phyloP scores from a whole-genome alignment of 202 grass and related monocot species.

The Dendrocalamus latiflorus region DNA sequence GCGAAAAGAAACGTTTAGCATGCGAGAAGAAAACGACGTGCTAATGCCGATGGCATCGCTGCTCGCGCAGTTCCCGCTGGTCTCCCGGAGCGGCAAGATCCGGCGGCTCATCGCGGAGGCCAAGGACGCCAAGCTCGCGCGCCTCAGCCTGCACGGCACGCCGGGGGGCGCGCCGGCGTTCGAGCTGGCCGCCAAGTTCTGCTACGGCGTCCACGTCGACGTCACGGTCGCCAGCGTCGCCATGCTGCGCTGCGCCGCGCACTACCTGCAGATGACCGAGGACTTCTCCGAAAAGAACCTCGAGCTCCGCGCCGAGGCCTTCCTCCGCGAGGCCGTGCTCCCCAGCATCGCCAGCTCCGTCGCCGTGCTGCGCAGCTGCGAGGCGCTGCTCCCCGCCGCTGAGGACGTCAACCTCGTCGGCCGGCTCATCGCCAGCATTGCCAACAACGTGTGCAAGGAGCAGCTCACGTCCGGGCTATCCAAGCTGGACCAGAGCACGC shows the following conservation, averaged over 20 bases:
- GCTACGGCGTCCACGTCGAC: slow-evolving; percentile 81
- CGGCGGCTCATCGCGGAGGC: slow-evolving; percentile 65
- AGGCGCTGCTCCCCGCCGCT: slow-evolving; percentile 60
- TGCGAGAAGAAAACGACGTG: background rate
- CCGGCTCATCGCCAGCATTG: slow-evolving; percentile 53
- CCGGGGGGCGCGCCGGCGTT: slow-evolving; percentile 70
- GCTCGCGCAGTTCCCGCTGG: slow-evolving; percentile 88
- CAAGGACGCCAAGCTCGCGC: slow-evolving; percentile 72
- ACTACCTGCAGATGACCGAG: slow-evolving; percentile 92
- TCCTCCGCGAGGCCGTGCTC: slow-evolving; percentile 65
- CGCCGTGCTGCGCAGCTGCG: slow-evolving; percentile 74
- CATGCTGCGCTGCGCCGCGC: slow-evolving; percentile 66
- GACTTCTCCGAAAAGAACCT: slow-evolving; percentile 83
- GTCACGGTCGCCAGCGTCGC: slow-evolving; percentile 65
- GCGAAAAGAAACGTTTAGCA: background rate
- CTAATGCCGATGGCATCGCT: slow-evolving; percentile 37
- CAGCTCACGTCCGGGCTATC: slow-evolving; percentile 65
- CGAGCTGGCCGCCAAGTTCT: slow-evolving; percentile 94
- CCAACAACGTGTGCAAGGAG: slow-evolving; percentile 83
- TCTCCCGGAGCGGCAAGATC: slow-evolving; percentile 90
- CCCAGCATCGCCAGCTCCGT: slow-evolving; percentile 62
- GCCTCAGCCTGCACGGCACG: slow-evolving; percentile 62
- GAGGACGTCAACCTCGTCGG: slow-evolving; percentile 65
- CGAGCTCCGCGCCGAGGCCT: slow-evolving; percentile 56
- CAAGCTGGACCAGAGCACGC: slow-evolving; percentile 55